Conservation (phyloP, 495 filamentous ascomycete species). For the Thermothielavioides terrestris region DNA sequence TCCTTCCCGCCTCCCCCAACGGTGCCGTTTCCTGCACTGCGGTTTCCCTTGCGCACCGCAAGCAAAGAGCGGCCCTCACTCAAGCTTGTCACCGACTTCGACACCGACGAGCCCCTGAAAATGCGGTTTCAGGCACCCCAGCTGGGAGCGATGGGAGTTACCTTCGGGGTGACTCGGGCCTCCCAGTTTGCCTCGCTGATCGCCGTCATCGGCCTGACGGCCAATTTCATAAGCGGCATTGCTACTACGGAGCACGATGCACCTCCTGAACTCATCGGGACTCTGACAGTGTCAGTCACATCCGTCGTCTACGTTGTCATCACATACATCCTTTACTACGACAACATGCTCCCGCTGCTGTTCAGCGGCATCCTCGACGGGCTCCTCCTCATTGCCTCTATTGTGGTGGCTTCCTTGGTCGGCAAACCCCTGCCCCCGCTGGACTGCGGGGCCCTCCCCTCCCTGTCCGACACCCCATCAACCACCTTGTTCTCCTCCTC, state of each 20-base stretch:
- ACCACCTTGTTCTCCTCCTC: conserved; percentile 10
- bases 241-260: conserved; percentile 52
- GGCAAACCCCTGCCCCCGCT: conserved; percentile 77
- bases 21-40: conserved; percentile 20
- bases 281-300: conserved; percentile 67
- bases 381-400: conserved; percentile 62
- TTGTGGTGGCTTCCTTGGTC: conserved; percentile 64
- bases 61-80: conserved; percentile 22
- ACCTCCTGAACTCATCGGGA: conserved; percentile 66
- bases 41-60: conserved; percentile 23
- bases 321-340: conserved; percentile 70
- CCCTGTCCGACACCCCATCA: not conserved
- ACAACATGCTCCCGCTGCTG: conserved; percentile 68
- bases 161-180: conserved; percentile 63
- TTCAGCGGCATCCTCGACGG: conserved; percentile 57
- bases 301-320: conserved; percentile 71
- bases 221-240: conserved; percentile 77
- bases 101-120: conserved; percentile 24
- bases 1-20: conserved; percentile 23
- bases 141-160: conserved; percentile 71
- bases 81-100: conserved; percentile 29
- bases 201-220: conserved; percentile 67
- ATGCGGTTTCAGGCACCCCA: conserved; percentile 50
- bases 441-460: conserved; percentile 52
- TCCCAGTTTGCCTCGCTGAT: conserved; percentile 67